Evolutionary conservation across 2,329 filamentous ascomycete genomes (phyloP), one percentile per base, ranked within the genome.

Genomic region (Didymellaceae sp.): DNA sequence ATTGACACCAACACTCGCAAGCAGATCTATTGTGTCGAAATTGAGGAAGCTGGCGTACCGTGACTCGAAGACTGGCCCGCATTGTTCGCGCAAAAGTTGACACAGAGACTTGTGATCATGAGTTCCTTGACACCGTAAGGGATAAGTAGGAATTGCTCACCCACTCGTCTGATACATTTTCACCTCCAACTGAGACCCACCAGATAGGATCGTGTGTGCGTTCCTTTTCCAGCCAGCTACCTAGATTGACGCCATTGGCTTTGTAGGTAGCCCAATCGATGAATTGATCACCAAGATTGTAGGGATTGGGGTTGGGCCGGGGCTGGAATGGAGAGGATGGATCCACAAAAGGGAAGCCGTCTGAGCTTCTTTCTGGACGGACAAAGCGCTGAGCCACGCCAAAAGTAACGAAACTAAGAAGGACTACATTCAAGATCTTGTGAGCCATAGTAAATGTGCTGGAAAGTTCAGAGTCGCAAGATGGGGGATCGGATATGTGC

Each of bases 141-240:
- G 11, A 5, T 4, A 6, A 25, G 5, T 10, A 11, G 73, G 67
- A 11, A 54, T 26, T 17, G 57, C 56, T 33, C 49, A 25, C 34
- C 53, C 48, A 41, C 45, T 52, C 30, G 45, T 52, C 14, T 26
- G 34, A 24, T 9, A 30, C 38, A n/a, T 20, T 49, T 4, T n/a
- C 45, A 16, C 32, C 38, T 4, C 38, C 45, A 8, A 49, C 45
- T 5, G 17, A 24, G 13, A 50, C 44, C 61, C 62, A 73, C 52
- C 54, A 71, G 10, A 45, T 46, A 1, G 63, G 57, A 35, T 70
- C 65, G 32, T 62, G 52, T 7, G 33, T 50, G 11, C 47, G 37
- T 37, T 72, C 68, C 50, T 68, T 60, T 24, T 58, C 59, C 7
- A 73, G 51, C 70, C 68, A 73, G 25, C 63, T 62, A 14, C 67